Evolutionary conservation across 2,329 filamentous ascomycete species (phyloP), one percentile per base, ranked within the genome.

Genomic region (Colletotrichum spaethianum): DNA sequence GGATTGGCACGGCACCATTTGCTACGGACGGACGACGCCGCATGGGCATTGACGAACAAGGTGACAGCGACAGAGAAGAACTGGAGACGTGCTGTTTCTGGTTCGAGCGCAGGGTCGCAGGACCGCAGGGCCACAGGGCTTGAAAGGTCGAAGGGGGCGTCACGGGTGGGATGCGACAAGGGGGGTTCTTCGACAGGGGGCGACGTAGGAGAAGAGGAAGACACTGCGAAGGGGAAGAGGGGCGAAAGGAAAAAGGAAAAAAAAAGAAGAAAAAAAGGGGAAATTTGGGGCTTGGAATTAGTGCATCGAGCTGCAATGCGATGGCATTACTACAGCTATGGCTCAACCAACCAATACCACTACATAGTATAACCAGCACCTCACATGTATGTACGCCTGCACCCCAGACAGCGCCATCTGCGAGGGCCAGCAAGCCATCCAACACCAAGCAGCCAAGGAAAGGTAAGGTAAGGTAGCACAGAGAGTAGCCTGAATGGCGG

Each of bases 31-130:
- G 66, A 55, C 61, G 48, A 56, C 38, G 40, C 44, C 52, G 70
- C 60, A 63, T 69, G 31, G 42, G 59, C 59, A 60, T 64, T 69
- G 46, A 72, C 23, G 60, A 64, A 50, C 69, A 60, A 48, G 65
- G 69, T 71, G 69, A 71, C 64, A 69, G 64, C 42, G 64, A 28
- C 57, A 57, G 48, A 44, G 64, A 57, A 68, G 38, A 69, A 63
- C 28, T 53, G 57, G 57, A 63, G 68, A 46, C 52, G n/a, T 36
- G 23, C 67, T 33, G 42, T 64, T 64, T 63, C 60, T 38, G 28
- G 63, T n/a, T 44, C 46, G 52, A 23, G 40, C 28, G 59, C 44
- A 69, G 36, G 42, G 48, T 38, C 66, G 55, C 50, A 62, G 65
- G 55, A 48, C 48, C 26, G 40, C 38, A 42, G 31, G 50, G 50